Evolutionary conservation across 202 grass and related monocot genomes (phyloP), one percentile per base, ranked within the genome.

Genomic region (Hordeum pubiflorum): DNA sequence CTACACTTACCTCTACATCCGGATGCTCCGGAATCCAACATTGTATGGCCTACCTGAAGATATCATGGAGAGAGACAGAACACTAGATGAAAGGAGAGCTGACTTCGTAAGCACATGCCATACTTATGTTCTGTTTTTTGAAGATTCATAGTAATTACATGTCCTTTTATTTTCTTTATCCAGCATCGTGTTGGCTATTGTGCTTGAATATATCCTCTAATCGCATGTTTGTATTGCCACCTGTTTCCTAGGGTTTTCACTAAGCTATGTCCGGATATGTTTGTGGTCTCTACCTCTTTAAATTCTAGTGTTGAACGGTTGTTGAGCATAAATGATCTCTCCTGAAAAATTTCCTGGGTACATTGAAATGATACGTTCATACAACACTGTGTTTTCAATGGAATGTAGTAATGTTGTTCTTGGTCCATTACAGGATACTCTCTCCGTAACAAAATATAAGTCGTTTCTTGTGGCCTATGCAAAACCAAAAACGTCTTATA

Each of bases 1-100:
- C 12, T 94, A 92, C 72, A 97, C 94, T 74, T 94, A 92, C 56
- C 89, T 97, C 9, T 97, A 94, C 61, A 75, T 97, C 43, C 75
- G 89, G 32, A 94, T 97, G 94, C 77, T 97, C 55, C 81, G 79
- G 6, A 92, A 94, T 82, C 91, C 94, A 69, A 85, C 94, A 58
- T 80, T 94, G 9, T 97, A 97, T 83, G 89, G 94, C 78, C 80
- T 97, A 82, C 60, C 87, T 72, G 89, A 73, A 39, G 89, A 97
- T 89, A 81, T 86, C 22, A 15, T 92, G 32, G 91, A 92, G 36
- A 89, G 33, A 68, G 91, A 97, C 77, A 87, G 84, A 89, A 83
- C 86, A 33, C 83, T 97, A 57, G 91, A 97, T 80, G 87, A 89
- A 90, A 91, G 87, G 39, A 90, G 89, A 81, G 87, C 91, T 79